These are phyloP conservation scores for Carex myosuroides DNA, from an alignment of 176 grass and related monocot genomes.

Conservation along the genomic window DNA sequence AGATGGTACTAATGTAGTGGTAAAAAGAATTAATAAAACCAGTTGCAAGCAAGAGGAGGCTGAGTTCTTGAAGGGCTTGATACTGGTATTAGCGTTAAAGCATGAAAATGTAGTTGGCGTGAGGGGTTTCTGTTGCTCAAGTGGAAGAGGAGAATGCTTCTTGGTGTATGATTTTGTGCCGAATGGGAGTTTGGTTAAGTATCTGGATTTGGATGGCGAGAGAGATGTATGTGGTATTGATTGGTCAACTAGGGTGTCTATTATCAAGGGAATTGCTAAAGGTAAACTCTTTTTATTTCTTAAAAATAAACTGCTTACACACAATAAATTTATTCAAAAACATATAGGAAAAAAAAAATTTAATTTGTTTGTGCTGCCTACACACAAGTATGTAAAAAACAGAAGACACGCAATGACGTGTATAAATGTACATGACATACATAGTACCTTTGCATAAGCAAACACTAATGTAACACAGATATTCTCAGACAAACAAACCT, in stretches of 20 bases:
- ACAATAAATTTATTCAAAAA: neutral
- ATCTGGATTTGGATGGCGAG: constrained; percentile 42
- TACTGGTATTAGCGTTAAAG: constrained; percentile 40
- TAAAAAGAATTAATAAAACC: constrained; percentile 77
- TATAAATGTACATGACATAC: neutral
- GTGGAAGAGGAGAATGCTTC: constrained; percentile 82
- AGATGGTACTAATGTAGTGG: constrained; percentile 57
- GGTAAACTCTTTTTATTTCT: constrained; percentile 44
- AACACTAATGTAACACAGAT: neutral
- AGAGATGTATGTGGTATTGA: constrained; percentile 33
- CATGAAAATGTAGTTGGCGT: constrained; percentile 74
- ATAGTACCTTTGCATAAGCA: neutral
- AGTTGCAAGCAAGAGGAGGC: constrained; percentile 81
- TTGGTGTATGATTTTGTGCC: constrained; percentile 81
- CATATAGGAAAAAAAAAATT: neutral
- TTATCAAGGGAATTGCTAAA: constrained; percentile 88
- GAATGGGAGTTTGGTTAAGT: constrained; percentile 61
- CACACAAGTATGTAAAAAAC: neutral
- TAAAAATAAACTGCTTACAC: neutral
- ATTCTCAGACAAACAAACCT: neutral
- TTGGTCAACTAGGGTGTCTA: constrained; percentile 74
- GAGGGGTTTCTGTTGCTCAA: constrained; percentile 81
- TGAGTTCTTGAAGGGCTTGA: constrained; percentile 73
- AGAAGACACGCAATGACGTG: neutral
- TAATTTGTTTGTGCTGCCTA: neutral